phyloP scores from a whole-genome alignment of 1,284 basidiomycete genomes.

The Fomitopsis pinicola region DNA sequence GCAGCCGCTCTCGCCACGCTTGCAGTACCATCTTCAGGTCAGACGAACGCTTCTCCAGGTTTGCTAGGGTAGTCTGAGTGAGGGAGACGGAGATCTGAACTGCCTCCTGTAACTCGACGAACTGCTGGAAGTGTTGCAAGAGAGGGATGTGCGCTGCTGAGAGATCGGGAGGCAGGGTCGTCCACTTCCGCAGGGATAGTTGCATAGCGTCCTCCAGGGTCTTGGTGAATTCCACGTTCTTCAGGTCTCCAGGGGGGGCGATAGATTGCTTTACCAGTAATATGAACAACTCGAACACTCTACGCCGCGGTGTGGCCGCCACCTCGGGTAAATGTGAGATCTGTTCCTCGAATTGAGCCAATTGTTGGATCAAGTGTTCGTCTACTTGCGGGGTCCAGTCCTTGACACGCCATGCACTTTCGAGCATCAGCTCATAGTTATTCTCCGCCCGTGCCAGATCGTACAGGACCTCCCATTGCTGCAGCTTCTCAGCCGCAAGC shows the following conservation, averaged over 20 bases:
- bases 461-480: slow-evolving; percentile 95
- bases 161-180: slow-evolving; percentile 80
- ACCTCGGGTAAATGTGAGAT: slow-evolving; percentile 81
- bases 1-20: slow-evolving; percentile 96
- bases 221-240: slow-evolving; percentile 78
- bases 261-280: slow-evolving; percentile 67
- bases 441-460: slow-evolving; percentile 91
- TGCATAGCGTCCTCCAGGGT: slow-evolving; percentile 97
- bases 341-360: slow-evolving; percentile 82
- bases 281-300: slow-evolving; percentile 95
- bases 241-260: slow-evolving; percentile 53
- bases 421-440: slow-evolving; percentile 90
- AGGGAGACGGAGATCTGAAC: slow-evolving; percentile 92
- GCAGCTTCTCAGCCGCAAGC: slow-evolving; percentile 91
- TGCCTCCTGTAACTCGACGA: slow-evolving; percentile 97
- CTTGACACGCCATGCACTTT: slow-evolving; percentile 93
- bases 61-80: slow-evolving; percentile 82
- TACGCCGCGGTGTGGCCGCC: slow-evolving; percentile 81
- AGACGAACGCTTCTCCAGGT: slow-evolving; percentile 91
- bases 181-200: slow-evolving; percentile 94
- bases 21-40: slow-evolving; percentile 96
- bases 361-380: slow-evolving; percentile 36
- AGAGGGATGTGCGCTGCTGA: slow-evolving; percentile 93
- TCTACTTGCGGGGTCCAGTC: slow-evolving; percentile 68
- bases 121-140: slow-evolving; percentile 98